phyloP scores from a whole-genome alignment of 192 early-diverging fungal genomes.

The Blastocladiella britannica region DNA sequence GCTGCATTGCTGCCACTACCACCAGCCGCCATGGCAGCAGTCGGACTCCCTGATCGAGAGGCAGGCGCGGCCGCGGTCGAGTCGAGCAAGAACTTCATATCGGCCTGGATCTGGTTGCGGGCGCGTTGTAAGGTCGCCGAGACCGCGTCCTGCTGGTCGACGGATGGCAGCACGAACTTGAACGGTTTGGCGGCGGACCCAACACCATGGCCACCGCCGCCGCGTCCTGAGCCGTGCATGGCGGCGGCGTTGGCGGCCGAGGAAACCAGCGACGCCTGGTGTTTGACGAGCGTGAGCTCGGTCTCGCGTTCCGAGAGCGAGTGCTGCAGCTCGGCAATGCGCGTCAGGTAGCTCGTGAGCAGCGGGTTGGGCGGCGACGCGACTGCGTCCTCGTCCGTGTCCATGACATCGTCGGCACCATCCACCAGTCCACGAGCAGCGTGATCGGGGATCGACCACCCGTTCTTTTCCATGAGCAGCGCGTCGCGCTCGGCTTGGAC shows the following conservation, averaged over 20 bases:
- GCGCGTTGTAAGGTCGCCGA: background rate
- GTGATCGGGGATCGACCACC: background rate
- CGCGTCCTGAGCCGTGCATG: too few relatives aligned
- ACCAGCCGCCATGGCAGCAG: background rate
- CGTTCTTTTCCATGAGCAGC: constrained; percentile 22
- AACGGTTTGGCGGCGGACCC: background rate
- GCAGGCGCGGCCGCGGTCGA: background rate
- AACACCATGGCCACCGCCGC: background rate
- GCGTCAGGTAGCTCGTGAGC: constrained; percentile 13
- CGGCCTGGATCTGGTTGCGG: background rate
- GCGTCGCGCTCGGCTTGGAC: constrained; percentile 28
- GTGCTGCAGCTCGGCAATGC: constrained; percentile 13
- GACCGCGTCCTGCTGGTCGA: background rate
- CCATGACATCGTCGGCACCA: background rate
- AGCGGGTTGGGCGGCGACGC: constrained; percentile 7
- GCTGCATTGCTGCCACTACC: too few relatives aligned
- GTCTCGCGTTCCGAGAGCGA: constrained; percentile 9
- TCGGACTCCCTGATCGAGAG: too few relatives aligned
- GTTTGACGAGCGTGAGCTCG: background rate
- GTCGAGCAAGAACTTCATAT: background rate
- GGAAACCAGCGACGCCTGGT: background rate
- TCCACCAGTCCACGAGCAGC: too few relatives aligned
- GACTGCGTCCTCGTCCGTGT: background rate
- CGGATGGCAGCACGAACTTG: background rate
- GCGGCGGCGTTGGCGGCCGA: background rate